These are phyloP conservation scores for Hemileccinum impolitum DNA, from an alignment of 768 basidiomycete genomes.

Conservation along the genomic window DNA sequence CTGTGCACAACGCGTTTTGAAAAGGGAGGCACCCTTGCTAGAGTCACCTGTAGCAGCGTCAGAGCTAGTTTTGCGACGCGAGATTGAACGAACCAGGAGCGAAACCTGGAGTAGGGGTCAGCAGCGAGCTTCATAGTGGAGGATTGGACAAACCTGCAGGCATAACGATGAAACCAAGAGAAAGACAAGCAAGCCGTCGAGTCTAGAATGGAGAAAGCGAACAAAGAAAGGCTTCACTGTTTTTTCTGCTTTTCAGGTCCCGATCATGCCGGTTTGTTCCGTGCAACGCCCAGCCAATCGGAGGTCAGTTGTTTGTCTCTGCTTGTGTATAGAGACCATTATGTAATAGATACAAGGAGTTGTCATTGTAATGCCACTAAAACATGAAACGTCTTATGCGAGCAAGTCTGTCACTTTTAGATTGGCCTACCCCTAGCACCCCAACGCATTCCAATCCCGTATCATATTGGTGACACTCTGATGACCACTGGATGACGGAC, in stretches of 20 bases:
- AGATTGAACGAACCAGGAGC: constrained; percentile 34
- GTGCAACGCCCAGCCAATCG: constrained; percentile 23
- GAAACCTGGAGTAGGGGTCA: constrained; percentile 22
- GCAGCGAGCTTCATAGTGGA: not conserved
- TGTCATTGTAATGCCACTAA: not conserved
- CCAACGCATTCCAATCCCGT: constrained; percentile 1
- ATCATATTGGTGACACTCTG: constrained; percentile 22
- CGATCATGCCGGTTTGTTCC: constrained; percentile 32
- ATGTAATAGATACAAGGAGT: too few relatives aligned
- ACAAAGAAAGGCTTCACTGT: not conserved
- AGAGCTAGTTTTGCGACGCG: not conserved
- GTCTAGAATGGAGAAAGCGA: constrained; percentile 5
- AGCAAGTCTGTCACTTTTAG: not conserved
- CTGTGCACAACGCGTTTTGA: constrained; percentile 94
- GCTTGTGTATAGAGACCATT: too few relatives aligned
- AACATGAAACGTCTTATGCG: not conserved
- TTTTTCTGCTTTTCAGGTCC: constrained; percentile 18
- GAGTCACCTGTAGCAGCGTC: constrained; percentile 63
- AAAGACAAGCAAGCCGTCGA: constrained; percentile 1
- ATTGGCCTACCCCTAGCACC: constrained; percentile 2
- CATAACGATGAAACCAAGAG: constrained; percentile 29
- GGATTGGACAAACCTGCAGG: constrained; percentile 37
- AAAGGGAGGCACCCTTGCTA: constrained; percentile 86
- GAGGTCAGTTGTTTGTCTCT: not conserved
- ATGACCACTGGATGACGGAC: constrained; percentile 30